Percentiles rank a stretch among this genome's conserved stretches.
phyloP scores from a whole-genome alignment of 1,284 basidiomycete species.

The Cutaneotrichosporon curvatum region DNA sequence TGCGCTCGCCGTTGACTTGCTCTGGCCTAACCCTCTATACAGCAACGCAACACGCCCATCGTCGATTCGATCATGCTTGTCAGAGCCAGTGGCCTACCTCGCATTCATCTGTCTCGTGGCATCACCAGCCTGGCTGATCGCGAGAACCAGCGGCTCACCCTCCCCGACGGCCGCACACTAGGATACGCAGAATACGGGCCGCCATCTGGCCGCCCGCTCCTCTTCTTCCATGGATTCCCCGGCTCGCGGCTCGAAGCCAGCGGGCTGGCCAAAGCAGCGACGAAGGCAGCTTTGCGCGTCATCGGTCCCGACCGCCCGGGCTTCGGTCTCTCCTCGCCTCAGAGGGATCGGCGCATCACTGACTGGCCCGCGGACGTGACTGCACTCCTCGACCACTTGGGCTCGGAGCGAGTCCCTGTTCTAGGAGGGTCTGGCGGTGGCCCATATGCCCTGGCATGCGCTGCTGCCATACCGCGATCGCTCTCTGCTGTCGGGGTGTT shows the following conservation, averaged over 20 bases:
- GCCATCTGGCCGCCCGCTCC: not conserved
- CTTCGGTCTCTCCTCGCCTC: conserved; percentile 6
- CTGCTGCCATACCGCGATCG: not conserved
- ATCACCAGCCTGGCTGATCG: too few species aligned
- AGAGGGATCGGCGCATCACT: not conserved
- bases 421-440: conserved; percentile 14
- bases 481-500: conserved; percentile 4
- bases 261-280: not conserved
- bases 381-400: conserved; percentile 5
- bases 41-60: too few species aligned
- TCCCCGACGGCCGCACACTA: conserved; percentile 6
- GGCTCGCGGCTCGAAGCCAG: conserved; percentile 10
- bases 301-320: conserved; percentile 15
- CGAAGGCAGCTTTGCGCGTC: not conserved
- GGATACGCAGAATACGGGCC: conserved; percentile 6
- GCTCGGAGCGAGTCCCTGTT: not conserved
- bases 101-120: too few species aligned
- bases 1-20: too few species aligned
- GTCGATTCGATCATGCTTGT: too few species aligned
- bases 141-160: not conserved
- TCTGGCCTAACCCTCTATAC: too few species aligned
- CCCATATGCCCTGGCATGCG: conserved; percentile 12
- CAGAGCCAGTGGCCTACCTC: too few species aligned
- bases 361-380: conserved; percentile 4
- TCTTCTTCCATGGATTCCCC: conserved; percentile 15